Percentiles rank a stretch among this genome's conserved stretches.
Evolutionary conservation across 164 flowering plant species (phyloP).

Genomic region (Magnolia officinalis): DNA sequence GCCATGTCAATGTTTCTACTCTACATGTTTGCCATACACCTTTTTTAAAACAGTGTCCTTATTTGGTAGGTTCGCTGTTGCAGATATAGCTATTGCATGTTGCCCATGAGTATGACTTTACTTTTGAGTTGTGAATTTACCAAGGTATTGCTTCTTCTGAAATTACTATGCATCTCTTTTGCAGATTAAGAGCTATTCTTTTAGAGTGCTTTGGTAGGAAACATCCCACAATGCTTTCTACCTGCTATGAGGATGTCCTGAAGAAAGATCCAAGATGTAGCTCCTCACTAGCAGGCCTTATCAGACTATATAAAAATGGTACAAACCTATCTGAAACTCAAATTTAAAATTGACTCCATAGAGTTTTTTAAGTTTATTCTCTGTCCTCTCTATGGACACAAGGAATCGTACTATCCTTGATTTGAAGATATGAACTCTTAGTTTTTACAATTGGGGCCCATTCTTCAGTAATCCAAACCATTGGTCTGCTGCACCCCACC

Average conservation of each 20-base stretch:
- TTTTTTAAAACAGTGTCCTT: no score
- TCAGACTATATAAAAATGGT: constrained; percentile 61
- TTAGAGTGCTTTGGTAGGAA: constrained; percentile 43
- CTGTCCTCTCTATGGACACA: neutral
- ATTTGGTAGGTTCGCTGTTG: no score
- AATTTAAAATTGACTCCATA: neutral
- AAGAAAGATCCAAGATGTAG: constrained; percentile 72
- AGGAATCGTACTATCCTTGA: no score
- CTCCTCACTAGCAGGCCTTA: constrained; percentile 47
- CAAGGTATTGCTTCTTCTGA: neutral
- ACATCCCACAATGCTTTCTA: constrained; percentile 29
- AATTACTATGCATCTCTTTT: constrained; percentile 6
- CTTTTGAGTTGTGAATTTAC: neutral
- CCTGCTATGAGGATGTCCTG: constrained; percentile 50
- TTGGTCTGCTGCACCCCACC: neutral
- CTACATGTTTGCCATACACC: no score
- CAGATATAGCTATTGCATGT: neutral
- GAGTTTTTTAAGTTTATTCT: neutral
- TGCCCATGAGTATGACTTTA: neutral
- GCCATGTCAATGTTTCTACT: no score
- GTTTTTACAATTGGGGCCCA: neutral
- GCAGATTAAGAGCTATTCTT: constrained; percentile 59
- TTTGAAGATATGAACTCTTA: no score
- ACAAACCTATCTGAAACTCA: neutral
- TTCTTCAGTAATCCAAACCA: neutral